Conservation (phyloP, 306 rosid genomes). For the Acacia confusa region DNA sequence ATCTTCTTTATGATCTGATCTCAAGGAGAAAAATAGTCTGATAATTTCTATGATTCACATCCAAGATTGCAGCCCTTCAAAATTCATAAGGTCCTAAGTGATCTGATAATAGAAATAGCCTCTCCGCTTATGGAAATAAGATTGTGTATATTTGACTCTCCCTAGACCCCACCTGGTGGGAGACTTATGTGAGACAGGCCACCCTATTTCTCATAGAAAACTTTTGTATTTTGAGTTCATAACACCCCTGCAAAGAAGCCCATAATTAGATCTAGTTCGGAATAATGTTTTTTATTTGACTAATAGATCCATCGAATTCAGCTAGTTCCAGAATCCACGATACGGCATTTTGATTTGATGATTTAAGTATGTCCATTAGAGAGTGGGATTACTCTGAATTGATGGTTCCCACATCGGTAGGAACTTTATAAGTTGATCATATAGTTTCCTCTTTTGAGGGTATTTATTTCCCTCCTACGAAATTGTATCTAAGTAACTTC, state of each 20-base stretch:
- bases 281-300: neutral
- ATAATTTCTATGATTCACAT: neutral
- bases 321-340: neutral
- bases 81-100: neutral
- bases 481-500: neutral
- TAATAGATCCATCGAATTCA: neutral
- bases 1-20: neutral
- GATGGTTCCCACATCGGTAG: neutral
- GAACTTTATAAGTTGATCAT: neutral
- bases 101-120: neutral
- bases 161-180: no score
- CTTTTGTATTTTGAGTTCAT: neutral
- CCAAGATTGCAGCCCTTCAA: neutral
- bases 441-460: neutral
- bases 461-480: neutral
- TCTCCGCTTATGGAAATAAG: no score
- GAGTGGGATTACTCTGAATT: neutral
- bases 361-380: neutral
- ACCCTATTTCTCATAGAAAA: neutral
- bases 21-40: neutral
- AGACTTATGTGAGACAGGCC: no score
- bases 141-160: no score
- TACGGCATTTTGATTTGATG: neutral
- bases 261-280: neutral
- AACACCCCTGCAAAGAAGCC: neutral